Evolutionary conservation across 805 yeast genomes (phyloP).

Genomic region (Pichia cephalocereana): DNA sequence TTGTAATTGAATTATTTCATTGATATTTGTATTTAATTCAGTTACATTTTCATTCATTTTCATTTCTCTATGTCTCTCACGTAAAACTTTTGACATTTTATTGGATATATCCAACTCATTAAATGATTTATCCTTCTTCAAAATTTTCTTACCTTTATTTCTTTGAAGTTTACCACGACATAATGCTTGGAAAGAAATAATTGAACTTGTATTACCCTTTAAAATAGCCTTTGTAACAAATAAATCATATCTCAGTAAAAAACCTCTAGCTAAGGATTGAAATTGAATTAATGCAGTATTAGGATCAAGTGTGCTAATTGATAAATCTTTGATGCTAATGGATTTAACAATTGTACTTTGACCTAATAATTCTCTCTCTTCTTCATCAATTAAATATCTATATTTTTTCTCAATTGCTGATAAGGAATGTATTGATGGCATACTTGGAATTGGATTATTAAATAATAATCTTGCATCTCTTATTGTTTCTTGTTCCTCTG

Average conservation of each 20-base stretch:
- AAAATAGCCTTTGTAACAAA: slow-evolving; percentile 56
- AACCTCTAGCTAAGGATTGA: slow-evolving; percentile 67
- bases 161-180: slow-evolving; percentile 36
- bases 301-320: background rate
- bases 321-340: background rate
- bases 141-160: background rate
- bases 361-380: slow-evolving; percentile 13
- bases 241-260: slow-evolving; percentile 51
- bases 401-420: slow-evolving; percentile 12
- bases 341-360: background rate
- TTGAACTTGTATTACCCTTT: slow-evolving; percentile 43
- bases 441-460: slow-evolving; percentile 6
- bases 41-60: slow-evolving; percentile 12
- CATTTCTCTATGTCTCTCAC: slow-evolving; percentile 20
- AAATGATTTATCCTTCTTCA: background rate
- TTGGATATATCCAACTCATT: slow-evolving; percentile 15
- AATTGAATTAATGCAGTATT: slow-evolving; percentile 25
- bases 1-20: slow-evolving; percentile 25
- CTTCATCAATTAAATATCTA: slow-evolving; percentile 14
- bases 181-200: slow-evolving; percentile 39
- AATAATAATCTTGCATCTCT: slow-evolving; percentile 10
- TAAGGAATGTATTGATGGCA: slow-evolving; percentile 10
- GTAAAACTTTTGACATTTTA: slow-evolving; percentile 33
- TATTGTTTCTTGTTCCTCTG: slow-evolving; percentile 5
- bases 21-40: slow-evolving; percentile 12